These are phyloP conservation scores for Chenopodium quinoa DNA, from an alignment of 148 eudicot genomes.

Conservation along the genomic window DNA sequence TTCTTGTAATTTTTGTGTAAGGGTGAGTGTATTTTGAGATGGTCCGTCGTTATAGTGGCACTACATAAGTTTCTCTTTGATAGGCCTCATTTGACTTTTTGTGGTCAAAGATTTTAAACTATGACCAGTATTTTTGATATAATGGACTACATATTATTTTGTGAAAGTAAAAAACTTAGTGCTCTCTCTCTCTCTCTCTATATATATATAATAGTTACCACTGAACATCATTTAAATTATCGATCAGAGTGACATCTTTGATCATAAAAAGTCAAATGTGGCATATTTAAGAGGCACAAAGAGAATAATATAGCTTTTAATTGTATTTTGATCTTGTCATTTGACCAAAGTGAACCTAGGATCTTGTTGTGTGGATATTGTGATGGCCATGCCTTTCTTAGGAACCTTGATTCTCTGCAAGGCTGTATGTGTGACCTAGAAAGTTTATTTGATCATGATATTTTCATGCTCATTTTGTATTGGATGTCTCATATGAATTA, in stretches of 20 bases:
- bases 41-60: neutral
- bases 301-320: neutral
- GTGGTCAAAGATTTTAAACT: neutral
- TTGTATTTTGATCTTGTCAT: neutral
- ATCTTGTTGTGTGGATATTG: too few relatives aligned
- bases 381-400: too few relatives aligned
- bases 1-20: neutral
- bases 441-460: neutral
- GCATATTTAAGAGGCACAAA: neutral
- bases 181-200: too few relatives aligned
- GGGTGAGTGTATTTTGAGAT: neutral
- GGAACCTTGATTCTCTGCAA: too few relatives aligned
- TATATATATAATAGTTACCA: too few relatives aligned
- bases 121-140: too few relatives aligned
- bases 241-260: too few relatives aligned
- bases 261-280: neutral
- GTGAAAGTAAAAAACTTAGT: neutral
- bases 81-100: neutral
- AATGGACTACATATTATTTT: too few relatives aligned
- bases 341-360: neutral
- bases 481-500: neutral
- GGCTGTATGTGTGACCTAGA: neutral
- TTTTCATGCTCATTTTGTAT: neutral
- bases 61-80: too few relatives aligned
- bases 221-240: too few relatives aligned